Evolutionary conservation across 306 rosid genomes (phyloP).

Genomic region (Astragalus membranaceus): DNA sequence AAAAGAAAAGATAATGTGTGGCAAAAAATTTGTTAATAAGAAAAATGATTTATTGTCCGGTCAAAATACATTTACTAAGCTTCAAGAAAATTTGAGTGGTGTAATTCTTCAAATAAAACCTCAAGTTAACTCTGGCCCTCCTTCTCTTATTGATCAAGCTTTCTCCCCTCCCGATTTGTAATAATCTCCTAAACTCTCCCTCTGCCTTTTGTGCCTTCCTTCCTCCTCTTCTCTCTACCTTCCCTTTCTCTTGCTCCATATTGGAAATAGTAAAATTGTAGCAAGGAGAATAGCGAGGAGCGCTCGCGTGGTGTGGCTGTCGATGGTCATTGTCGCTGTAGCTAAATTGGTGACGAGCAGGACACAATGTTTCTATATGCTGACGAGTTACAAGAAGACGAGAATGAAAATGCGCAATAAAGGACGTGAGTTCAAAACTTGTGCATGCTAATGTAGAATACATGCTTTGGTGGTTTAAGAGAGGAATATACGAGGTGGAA

Average conservation of each 20-base stretch:
- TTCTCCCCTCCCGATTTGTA: background rate
- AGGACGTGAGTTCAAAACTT: conserved; percentile 5
- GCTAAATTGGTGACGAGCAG: background rate
- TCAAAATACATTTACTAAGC: background rate
- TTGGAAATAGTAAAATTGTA: too few relatives aligned
- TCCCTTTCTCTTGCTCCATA: too few relatives aligned
- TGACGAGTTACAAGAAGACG: background rate
- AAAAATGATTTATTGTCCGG: background rate
- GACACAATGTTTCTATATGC: background rate
- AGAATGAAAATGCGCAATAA: background rate
- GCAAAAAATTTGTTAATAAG: background rate
- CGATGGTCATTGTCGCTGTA: background rate
- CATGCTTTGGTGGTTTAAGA: too few relatives aligned
- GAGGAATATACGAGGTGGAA: too few relatives aligned
- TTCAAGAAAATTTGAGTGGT: background rate
- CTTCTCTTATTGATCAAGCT: background rate
- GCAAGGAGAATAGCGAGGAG: too few relatives aligned
- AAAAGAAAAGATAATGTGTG: background rate
- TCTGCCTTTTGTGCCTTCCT: too few relatives aligned
- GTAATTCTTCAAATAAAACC: background rate
- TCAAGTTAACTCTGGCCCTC: background rate
- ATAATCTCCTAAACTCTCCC: background rate
- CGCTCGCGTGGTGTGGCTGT: background rate
- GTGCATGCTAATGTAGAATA: background rate
- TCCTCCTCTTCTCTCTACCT: background rate